Conservation (phyloP, 192 early-diverging fungal species). For the Geranomyces michiganensis region DNA sequence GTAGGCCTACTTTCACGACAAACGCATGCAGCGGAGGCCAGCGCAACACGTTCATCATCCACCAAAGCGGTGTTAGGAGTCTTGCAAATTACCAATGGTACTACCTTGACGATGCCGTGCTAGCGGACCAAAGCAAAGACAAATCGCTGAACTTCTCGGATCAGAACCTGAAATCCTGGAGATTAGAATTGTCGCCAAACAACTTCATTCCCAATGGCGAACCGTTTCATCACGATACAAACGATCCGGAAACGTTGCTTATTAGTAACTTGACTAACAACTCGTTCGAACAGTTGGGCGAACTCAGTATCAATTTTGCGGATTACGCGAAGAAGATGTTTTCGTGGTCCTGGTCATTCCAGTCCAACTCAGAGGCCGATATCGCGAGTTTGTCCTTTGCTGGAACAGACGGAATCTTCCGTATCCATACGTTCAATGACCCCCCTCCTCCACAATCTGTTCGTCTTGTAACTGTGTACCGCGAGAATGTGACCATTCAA, state of each 20-base stretch:
- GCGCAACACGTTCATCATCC: slow-evolving; percentile 23
- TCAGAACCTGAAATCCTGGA: slow-evolving; percentile 11
- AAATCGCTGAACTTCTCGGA: slow-evolving; percentile 14
- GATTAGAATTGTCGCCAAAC: neutral
- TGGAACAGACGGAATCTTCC: slow-evolving; percentile 12
- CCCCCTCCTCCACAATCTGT: slow-evolving; percentile 1
- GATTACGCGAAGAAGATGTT: slow-evolving; percentile 15
- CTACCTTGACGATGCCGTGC: slow-evolving; percentile 12
- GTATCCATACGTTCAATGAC: slow-evolving; percentile 7
- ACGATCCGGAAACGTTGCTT: slow-evolving; percentile 16
- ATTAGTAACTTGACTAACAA: slow-evolving; percentile 4
- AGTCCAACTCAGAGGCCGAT: slow-evolving; percentile 6
- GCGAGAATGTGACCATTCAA: slow-evolving; percentile 24
- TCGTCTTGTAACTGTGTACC: neutral
- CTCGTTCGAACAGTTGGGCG: slow-evolving; percentile 18
- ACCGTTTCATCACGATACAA: slow-evolving; percentile 10
- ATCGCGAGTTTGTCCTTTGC: slow-evolving; percentile 12
- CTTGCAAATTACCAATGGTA: neutral
- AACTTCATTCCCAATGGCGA: slow-evolving; percentile 8
- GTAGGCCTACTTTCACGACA: neutral
- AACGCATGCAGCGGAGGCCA: slow-evolving; percentile 4
- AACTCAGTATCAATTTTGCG: slow-evolving; percentile 10
- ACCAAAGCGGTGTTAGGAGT: slow-evolving; percentile 15
- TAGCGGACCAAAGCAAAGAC: slow-evolving; percentile 14
- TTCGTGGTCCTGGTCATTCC: slow-evolving; percentile 1